Evolutionary conservation across 2,329 filamentous ascomycete genomes (phyloP).

Genomic region (Cladosporium sp.): DNA sequence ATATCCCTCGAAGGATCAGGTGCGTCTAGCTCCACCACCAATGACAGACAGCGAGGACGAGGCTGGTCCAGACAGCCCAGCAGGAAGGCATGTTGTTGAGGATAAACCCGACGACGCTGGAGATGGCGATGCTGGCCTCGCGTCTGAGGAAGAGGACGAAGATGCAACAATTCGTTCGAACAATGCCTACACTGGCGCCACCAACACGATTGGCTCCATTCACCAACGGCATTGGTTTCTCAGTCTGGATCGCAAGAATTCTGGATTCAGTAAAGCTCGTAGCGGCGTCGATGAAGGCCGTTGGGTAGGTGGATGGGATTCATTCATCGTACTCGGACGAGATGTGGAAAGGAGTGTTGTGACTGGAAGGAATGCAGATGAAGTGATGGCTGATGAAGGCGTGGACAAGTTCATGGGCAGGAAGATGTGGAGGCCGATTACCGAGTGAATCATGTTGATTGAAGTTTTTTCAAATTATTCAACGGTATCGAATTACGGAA

Average conservation of each 20-base stretch:
- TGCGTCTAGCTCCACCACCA: constrained; percentile 3
- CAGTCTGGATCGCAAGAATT: constrained; percentile 55
- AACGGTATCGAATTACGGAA: neutral
- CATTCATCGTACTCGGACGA: constrained; percentile 58
- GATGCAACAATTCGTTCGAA: constrained; percentile 47
- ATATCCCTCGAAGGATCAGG: constrained; percentile 15
- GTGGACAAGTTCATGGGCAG: constrained; percentile 53
- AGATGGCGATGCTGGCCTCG: constrained; percentile 21
- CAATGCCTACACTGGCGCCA: constrained; percentile 63
- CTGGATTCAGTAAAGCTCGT: constrained; percentile 49
- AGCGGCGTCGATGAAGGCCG: constrained; percentile 23
- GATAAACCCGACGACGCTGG: neutral
- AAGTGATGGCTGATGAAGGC: constrained; percentile 59
- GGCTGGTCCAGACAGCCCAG: neutral
- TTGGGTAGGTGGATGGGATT: constrained; percentile 42
- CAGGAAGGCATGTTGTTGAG: neutral
- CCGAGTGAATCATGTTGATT: constrained; percentile 21
- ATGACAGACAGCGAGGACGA: constrained; percentile 20
- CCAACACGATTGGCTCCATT: constrained; percentile 61
- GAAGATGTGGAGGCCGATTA: constrained; percentile 53
- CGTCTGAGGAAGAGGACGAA: constrained; percentile 32
- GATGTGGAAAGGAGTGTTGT: constrained; percentile 62
- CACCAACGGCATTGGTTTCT: constrained; percentile 65
- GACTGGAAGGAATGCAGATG: constrained; percentile 55
- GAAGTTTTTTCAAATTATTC: neutral